A percentile compares a stretch with the other conserved stretches of the same genome.
Conservation (phyloP, 1,284 basidiomycete species). For the Irpex lacteus region DNA sequence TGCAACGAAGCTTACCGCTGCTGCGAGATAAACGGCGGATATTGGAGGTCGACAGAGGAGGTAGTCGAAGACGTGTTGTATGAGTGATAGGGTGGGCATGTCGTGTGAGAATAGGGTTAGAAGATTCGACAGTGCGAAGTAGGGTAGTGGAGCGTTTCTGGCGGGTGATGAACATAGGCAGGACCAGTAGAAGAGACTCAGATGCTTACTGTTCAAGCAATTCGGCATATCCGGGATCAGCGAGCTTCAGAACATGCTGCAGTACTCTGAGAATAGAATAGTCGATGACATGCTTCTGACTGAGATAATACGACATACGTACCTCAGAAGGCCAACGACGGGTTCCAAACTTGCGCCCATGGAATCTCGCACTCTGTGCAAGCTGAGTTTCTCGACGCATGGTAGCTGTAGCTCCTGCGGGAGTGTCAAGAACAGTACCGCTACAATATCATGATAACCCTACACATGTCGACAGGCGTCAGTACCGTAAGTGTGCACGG, state of each 20-base stretch:
- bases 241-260: slow-evolving; percentile 64
- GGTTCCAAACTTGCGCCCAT: slow-evolving; percentile 87
- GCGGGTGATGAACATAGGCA: background rate
- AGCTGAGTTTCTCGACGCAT: slow-evolving; percentile 69
- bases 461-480: slow-evolving; percentile 26
- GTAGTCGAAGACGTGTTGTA: slow-evolving; percentile 89
- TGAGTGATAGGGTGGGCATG: slow-evolving; percentile 77
- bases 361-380: slow-evolving; percentile 83
- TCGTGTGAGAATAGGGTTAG: slow-evolving; percentile 92
- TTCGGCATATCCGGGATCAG: slow-evolving; percentile 69
- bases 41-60: slow-evolving; percentile 82
- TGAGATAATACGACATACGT: slow-evolving; percentile 14
- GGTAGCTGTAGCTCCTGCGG: slow-evolving; percentile 54
- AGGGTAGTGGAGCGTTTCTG: slow-evolving; percentile 68
- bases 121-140: slow-evolving; percentile 87
- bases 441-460: slow-evolving; percentile 93
- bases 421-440: slow-evolving; percentile 82
- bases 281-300: background rate
- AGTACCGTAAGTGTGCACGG: background rate
- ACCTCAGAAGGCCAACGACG: slow-evolving; percentile 81
- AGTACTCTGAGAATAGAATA: slow-evolving; percentile 47
- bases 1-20: slow-evolving; percentile 56
- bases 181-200: background rate
- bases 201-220: slow-evolving; percentile 63
- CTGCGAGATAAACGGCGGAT: slow-evolving; percentile 76